Base-by-base conservation (phyloP, 305 asterid genomes). In the Solanum chacoense region DNA sequence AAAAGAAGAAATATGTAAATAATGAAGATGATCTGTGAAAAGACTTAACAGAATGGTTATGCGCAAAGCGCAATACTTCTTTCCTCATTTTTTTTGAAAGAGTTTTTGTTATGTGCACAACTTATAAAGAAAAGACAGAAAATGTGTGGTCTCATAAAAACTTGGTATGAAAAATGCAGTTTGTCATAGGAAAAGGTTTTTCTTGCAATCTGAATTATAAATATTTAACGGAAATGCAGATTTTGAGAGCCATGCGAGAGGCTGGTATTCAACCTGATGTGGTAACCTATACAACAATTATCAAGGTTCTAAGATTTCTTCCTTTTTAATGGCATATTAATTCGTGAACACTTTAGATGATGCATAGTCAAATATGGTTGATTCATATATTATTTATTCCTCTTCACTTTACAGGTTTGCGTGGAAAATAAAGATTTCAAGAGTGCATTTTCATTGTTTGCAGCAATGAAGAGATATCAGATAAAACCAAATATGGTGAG, bases 181-280 rank as follows among this genome's bases (percentile, higher is more conserved):
- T 59, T 59, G 24, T 0, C 69, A 59, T 59, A 59, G 69, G 69
- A 20, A 59, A 59, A 59, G 35, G 7, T 10, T 83, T 83, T 50
- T 83, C 13, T 69, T 34, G 31, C 73, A 29, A 50, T 50, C 24
- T 83, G 87, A 89, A 84, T 84, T 65, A 74, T 90, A 76, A 88
- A 69, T 81, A 63, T 88, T 75, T 86, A 90, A 85, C 42, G 92
- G 89, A 90, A 80, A 90, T 92, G 93, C 98, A 97, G 99, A 95
- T 95, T 89, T 91, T 97, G 92, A 94, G 94, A 89, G 92, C 93
- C 93, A 94, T 94, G 97, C 96, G 85, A 81, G 96, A 96, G 85
- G 91, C 93, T 90, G 99, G 98, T 87, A 90, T 94, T 92, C 97
- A 93, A 90, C 99, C 99, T 90, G 98, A 97, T 91, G 98, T 96